These are phyloP conservation scores for Yamadazyma triangularis DNA, from an alignment of 1,139 yeast genomes.

Conservation along the genomic window DNA sequence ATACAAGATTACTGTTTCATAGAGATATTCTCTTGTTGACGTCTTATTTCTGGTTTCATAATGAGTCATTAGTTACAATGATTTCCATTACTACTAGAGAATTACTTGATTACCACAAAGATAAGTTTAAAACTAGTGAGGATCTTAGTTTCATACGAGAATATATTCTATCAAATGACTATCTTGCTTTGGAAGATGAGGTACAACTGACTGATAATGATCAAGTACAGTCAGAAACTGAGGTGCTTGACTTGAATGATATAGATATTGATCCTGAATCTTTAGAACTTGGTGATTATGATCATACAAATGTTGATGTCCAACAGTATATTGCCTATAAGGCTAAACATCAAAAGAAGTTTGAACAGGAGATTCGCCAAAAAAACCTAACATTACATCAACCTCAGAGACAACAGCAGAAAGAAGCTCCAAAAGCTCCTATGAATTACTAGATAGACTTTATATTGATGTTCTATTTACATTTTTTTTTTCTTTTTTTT, in stretches of 20 bases:
- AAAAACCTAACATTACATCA: not conserved
- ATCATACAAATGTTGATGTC: constrained; percentile 2
- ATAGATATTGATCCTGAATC: constrained; percentile 10
- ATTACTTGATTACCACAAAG: constrained; percentile 9
- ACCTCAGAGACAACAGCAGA: too few relatives aligned
- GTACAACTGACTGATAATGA: not conserved
- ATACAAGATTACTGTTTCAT: too few relatives aligned
- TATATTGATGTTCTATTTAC: too few relatives aligned
- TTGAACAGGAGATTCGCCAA: not conserved
- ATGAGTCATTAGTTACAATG: too few relatives aligned
- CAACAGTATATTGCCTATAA: not conserved
- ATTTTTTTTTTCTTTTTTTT: too few relatives aligned
- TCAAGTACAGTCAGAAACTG: constrained; percentile 1
- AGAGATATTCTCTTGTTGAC: too few relatives aligned
- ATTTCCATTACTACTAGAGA: constrained; percentile 12
- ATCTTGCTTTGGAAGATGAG: constrained; percentile 3
- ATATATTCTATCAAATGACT: constrained; percentile 8
- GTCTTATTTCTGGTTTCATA: constrained; percentile 1
- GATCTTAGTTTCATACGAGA: constrained; percentile 7
- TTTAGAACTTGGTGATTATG: constrained; percentile 5
- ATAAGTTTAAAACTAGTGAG: constrained; percentile 4
- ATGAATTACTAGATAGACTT: too few relatives aligned
- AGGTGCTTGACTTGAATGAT: constrained; percentile 6
- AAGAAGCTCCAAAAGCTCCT: too few relatives aligned
- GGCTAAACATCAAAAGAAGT: not conserved